These are phyloP conservation scores for Kokia cookei DNA, from an alignment of 441 rosid genomes.

Conservation along the genomic window DNA sequence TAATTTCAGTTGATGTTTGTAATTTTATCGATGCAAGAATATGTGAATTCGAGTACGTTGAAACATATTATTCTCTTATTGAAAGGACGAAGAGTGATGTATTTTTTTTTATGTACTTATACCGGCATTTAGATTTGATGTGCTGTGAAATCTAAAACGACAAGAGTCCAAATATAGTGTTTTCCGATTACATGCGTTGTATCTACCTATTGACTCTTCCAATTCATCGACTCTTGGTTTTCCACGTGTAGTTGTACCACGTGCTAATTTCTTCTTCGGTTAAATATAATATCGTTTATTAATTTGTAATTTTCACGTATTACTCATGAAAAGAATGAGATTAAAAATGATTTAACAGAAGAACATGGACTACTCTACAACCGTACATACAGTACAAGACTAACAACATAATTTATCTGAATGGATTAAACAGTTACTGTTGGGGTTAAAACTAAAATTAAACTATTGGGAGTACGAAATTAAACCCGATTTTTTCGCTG, in stretches of 20 bases:
- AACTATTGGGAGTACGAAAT: no score
- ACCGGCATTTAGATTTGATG: not conserved
- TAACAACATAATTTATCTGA: no score
- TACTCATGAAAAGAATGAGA: no score
- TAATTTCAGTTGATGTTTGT: rapidly evolving
- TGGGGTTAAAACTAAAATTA: no score
- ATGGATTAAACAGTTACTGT: no score
- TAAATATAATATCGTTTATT: not conserved
- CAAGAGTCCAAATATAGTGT: not conserved
- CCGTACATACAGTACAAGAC: no score
- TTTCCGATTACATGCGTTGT: not conserved
- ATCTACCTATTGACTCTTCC: not conserved
- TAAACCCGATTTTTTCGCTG: not conserved
- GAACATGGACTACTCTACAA: no score
- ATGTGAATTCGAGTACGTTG: rapidly evolving
- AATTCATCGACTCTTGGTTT: not conserved
- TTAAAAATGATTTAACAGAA: no score
- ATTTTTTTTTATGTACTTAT: not conserved
- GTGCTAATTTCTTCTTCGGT: not conserved
- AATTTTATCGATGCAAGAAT: rapidly evolving
- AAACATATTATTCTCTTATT: no score
- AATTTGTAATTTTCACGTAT: no score
- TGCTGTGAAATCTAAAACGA: not conserved
- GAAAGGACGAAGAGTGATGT: no score
- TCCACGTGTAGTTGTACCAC: not conserved